Evolutionary conservation across 495 filamentous ascomycete species (phyloP).

Genomic region (Neurospora sublineolata): DNA sequence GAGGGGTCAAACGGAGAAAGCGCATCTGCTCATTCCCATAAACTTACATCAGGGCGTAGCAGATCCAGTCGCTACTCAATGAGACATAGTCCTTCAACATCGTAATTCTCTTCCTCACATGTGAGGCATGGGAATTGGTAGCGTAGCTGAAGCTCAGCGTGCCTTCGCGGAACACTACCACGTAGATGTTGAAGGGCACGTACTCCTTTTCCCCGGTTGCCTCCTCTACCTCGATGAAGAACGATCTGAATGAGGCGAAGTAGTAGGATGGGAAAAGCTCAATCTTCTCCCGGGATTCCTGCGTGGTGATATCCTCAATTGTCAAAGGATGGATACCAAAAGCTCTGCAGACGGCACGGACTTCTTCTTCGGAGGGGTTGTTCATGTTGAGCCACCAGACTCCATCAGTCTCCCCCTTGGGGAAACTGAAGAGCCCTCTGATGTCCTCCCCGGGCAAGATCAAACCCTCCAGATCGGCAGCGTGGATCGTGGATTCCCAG

Average conservation of each 20-base stretch:
- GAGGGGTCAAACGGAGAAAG: not conserved
- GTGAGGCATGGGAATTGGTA: conserved; percentile 68
- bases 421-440: conserved; percentile 74
- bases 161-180: conserved; percentile 92
- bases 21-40: not conserved
- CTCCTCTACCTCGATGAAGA: conserved; percentile 51
- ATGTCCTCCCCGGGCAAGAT: conserved; percentile 81
- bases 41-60: conserved; percentile 90
- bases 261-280: conserved; percentile 96
- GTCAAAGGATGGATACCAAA: conserved; percentile 92
- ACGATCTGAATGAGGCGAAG: conserved; percentile 93
- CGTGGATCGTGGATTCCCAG: conserved; percentile 81
- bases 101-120: conserved; percentile 84
- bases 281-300: conserved; percentile 94
- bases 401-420: conserved; percentile 54
- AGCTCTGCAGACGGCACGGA: conserved; percentile 75
- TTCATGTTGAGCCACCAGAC: conserved; percentile 95
- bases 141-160: conserved; percentile 87
- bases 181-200: conserved; percentile 90
- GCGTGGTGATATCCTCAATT: conserved; percentile 84
- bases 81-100: conserved; percentile 88
- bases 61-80: conserved; percentile 93
- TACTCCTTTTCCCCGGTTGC: conserved; percentile 68
- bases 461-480: conserved; percentile 74
- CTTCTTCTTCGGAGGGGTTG: conserved; percentile 80